A percentile compares a stretch with the other conserved stretches of the same genome.
Evolutionary conservation across 2,329 filamentous ascomycete species (phyloP).

Genomic region (Clarireedia hainanense): DNA sequence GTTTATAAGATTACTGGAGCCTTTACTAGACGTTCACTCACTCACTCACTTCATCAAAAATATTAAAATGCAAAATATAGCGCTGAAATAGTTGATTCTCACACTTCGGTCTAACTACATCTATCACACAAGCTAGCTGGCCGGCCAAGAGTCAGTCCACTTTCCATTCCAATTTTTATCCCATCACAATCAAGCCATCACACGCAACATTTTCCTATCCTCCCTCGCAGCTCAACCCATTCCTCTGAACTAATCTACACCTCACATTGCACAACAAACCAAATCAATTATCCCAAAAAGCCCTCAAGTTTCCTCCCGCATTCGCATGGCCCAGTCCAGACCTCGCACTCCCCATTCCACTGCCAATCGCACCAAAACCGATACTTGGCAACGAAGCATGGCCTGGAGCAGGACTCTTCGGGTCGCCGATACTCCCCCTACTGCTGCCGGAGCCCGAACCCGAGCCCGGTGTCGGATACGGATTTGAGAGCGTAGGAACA

Average conservation of each 20-base stretch:
- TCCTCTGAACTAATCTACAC: too few relatives aligned
- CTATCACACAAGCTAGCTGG: too few relatives aligned
- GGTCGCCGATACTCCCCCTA: conserved; percentile 41
- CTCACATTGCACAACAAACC: neutral
- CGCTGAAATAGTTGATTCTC: too few relatives aligned
- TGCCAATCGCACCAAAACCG: neutral
- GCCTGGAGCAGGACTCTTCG: conserved; percentile 39
- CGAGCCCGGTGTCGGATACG: conserved; percentile 16
- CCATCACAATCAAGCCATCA: neutral
- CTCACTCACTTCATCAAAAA: too few relatives aligned
- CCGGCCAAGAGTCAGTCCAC: too few relatives aligned
- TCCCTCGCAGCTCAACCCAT: neutral
- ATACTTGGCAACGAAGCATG: conserved; percentile 8
- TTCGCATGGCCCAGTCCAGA: neutral
- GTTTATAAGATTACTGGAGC: too few relatives aligned
- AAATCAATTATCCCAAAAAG: neutral
- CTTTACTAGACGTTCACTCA: too few relatives aligned
- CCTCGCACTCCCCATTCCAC: neutral
- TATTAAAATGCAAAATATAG: too few relatives aligned
- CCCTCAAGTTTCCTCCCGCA: neutral
- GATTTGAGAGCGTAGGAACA: neutral
- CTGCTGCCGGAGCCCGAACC: conserved; percentile 32
- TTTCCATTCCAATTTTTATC: too few relatives aligned
- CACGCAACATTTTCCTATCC: neutral
- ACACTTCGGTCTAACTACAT: too few relatives aligned